Base-by-base conservation (phyloP, 2,329 filamentous ascomycete species). In the Pseudogymnoascus sp. region DNA sequence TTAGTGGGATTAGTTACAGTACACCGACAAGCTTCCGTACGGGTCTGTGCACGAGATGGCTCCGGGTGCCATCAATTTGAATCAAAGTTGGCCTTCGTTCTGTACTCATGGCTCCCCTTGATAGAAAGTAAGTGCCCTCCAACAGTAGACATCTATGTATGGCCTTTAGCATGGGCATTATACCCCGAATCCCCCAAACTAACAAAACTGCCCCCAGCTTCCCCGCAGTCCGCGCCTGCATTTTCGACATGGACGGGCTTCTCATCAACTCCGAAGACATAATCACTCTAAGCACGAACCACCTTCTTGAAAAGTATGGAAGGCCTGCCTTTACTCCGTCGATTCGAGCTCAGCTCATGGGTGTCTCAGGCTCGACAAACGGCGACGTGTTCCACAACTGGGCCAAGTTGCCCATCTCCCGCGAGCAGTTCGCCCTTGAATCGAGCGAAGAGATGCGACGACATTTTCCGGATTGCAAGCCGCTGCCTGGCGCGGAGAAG, bases 231-330 rank as follows among this genome's bases (percentile, higher is more conserved):
- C 80, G 84, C 63, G 87, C 87, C 64, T 88, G 85, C 73, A 83
- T 90, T 64, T 90, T 90, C 73, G 87, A 90, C 76, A 69, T 89
- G 86, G 87, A 90, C 72, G 87, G 87, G 62, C 81, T 90, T 41
- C 78, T 90, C 50, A 86, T 90, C 73, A 81, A 90, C 73, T 84
- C 83, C 29, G 87, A 90, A 74, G 87, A 90, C 71, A n/a, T 84
- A 60, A 88, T 89, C 74, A 87, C 84, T 4, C 69, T 76, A 21
- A 79, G 82, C 70, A 86, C 82, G 15, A 88, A 90, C 71, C 75
- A 79, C 15, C 79, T 89, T 37, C 81, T 90, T 5, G 73, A 74
- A 60, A 80, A 84, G 68, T 84, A 86, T 68, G 79, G 77, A 65
- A 81, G 81, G 60, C 85, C 86, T 1, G 64, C 72, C 5, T 76